Base-by-base conservation (phyloP, 2,329 filamentous ascomycete genomes). In the Monilinia vaccinii-corymbosi region DNA sequence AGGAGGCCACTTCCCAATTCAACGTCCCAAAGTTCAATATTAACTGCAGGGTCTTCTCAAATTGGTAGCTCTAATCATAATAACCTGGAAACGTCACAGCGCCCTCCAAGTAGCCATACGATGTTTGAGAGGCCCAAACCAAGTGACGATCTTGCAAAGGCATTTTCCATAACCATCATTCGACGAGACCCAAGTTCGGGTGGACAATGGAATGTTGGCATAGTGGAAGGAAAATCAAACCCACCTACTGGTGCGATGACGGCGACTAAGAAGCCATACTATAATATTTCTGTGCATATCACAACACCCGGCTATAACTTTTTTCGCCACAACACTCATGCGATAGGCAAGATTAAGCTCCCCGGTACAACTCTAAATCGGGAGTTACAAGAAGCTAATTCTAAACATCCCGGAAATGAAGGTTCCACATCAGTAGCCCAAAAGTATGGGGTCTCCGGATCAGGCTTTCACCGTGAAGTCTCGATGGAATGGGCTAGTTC, bases 151-250 rank as follows among this genome's bases (percentile, higher is more conserved):
- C 16, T 45, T 16, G 28, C 25, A 4, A 62, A 65, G 18, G 46
- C 58, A 13, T 72, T 71, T 57, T 70, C 68, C 11, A 68, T 73
- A 61, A 73, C 83, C 0, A 72, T 92, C 16, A 90, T 91, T 67
- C 84, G 88, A n/a, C 82, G 88, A 64, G 86, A 91, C 70, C 86
- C 86, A 1, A 77, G 80, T 25, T 82, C 85, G 10, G 83, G 84
- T 9, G 78, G 78, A 58, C 88, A 91, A 71, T 91, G 87, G 87
- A 91, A 91, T 68, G 80, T 91, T 14, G 88, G 85, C 25, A 84
- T 79, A 58, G 79, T 91, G 52, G 79, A 78, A 55, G 69, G 70
- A 61, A 66, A 44, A 49, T 47, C 42, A 31, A 60, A 52, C 48
- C 59, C 59, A 23, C 45, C 23, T 4, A 46, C 36, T 5, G 18